Percentiles rank a stretch among this genome's conserved stretches.
phyloP scores from a whole-genome alignment of 306 rosid genomes.

The Corylus avellana region DNA sequence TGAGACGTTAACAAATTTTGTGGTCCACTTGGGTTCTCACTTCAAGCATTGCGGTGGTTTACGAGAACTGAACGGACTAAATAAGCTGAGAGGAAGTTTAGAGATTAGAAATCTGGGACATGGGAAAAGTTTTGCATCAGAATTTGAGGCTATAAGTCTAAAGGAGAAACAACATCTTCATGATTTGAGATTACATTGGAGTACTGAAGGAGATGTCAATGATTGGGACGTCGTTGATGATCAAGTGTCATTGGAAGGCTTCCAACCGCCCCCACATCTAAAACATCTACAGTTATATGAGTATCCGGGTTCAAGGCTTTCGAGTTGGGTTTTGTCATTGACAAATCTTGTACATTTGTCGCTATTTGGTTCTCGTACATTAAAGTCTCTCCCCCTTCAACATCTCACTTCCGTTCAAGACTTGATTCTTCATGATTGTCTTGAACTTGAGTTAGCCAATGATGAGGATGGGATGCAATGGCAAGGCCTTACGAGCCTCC shows the following conservation, averaged over 20 bases:
- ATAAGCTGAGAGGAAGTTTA: constrained; percentile 10
- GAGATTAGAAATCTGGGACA: not conserved
- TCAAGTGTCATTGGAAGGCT: not conserved
- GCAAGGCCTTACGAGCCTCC: too few relatives aligned
- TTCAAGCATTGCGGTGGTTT: not conserved
- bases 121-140: not conserved
- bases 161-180: constrained; percentile 5
- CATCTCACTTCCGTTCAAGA: too few relatives aligned
- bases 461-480: too few relatives aligned
- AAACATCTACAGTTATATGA: accelerated
- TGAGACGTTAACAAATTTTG: not conserved
- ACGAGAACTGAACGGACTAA: constrained; percentile 7
- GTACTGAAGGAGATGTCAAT: not conserved
- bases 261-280: constrained; percentile 9
- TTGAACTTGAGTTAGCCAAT: too few relatives aligned
- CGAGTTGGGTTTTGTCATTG: not conserved
- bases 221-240: not conserved
- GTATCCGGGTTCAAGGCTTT: not conserved
- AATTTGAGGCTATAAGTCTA: not conserved
- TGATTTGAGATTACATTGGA: not conserved
- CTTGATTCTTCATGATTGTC: too few relatives aligned
- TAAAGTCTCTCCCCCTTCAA: too few relatives aligned
- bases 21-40: too few relatives aligned
- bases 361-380: too few relatives aligned
- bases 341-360: too few relatives aligned